Evolutionary conservation across 495 filamentous ascomycete genomes (phyloP), one percentile per base, ranked within the genome.

Genomic region (Opeltia flavorubescens): DNA sequence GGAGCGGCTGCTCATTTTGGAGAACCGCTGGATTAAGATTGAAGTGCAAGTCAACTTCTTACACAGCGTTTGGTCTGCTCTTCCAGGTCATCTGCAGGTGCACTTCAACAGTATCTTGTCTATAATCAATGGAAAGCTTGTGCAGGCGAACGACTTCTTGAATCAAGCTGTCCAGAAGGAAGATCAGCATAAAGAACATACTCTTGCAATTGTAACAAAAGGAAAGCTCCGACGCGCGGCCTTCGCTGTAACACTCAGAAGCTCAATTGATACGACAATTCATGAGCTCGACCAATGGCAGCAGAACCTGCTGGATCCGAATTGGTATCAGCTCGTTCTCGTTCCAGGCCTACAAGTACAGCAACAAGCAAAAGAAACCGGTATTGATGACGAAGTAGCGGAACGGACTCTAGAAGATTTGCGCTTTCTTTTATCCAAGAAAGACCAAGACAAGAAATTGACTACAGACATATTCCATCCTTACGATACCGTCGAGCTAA

Each of bases 11-110:
- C 41, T 44, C 2, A 27, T 12, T n/a, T n/a, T 44, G 11, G 41
- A 44, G 18, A 44, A 44, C 27, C 41, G 41, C 2, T 44, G 41
- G 41, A 11, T 44, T 3, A 44, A 44, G 24, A 20, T 44, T 6
- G 27, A 44, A 27, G 41, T 44, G 0, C 41, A 44, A 24, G 13
- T 44, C 3, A 20, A 26, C 7, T 44, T 44, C 41, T 26, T 44
- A 4, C 41, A 20, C 18, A 26, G 21, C 18, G 27, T 44, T 18
- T 44, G 41, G 41, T 27, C 35, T 9, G 35, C 2, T 15, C 35
- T 39, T 9, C 35, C 35, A 21, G 35, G 35, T 20, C 35, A 18
- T 18, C 21, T 39, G 15, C 35, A 39, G 35, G 8, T 39, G 9
- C 35, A 39, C 35, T 39, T 39, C 18, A 15, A 39, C 35, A 39